Evolutionary conservation across 2,329 filamentous ascomycete species (phyloP), one percentile per base, ranked within the genome.

Genomic region (Geosmithia flava): DNA sequence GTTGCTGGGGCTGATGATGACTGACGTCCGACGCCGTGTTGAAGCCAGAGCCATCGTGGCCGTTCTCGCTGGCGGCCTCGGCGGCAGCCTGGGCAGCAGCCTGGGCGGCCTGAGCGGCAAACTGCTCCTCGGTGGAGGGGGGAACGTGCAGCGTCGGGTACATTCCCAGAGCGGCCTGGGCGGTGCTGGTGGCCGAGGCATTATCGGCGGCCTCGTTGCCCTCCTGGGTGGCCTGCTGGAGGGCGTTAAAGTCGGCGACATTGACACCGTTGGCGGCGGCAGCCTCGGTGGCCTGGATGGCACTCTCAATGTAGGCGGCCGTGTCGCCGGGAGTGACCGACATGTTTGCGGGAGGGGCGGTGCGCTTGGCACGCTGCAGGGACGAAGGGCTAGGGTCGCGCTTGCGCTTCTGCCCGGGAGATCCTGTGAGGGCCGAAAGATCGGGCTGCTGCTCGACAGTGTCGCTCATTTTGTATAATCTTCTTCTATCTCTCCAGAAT

Each of bases 141-240:
- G 76, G 76, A 2, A 80, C 72, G 53, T 80, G 76, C 3, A 80
- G 64, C 2, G 75, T 76, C 5, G 76, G 76, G 56, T 78, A 80
- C 69, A 80, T 76, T 49, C 71, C 72, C 2, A 80, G 64, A 27
- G 76, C 76, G 13, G 77, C 77, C 41, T 78, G 76, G 5, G 77
- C 77, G 15, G 77, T 80, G 55, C 69, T 79, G 3, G 76, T 77
- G 19, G 75, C 76, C 55, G 72, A 75, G 48, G 70, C 65, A 40
- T 48, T 19, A 41, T 52, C 48, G 40, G 51, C 47, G 15, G 52
- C 48, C 45, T 52, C 49, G 40, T 44, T 59, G 47, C 74, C 73
- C 20, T 59, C 63, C 43, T 64, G 62, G 6, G 74, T 66, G 10
- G 75, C 75, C 55, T 78, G 75, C 53, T 77, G 74, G 6, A 79